Percentiles rank a stretch among this genome's conserved stretches.
These are phyloP conservation scores for Debaryomyces hansenii DNA, from an alignment of 805 yeast species.

Conservation along the genomic window DNA sequence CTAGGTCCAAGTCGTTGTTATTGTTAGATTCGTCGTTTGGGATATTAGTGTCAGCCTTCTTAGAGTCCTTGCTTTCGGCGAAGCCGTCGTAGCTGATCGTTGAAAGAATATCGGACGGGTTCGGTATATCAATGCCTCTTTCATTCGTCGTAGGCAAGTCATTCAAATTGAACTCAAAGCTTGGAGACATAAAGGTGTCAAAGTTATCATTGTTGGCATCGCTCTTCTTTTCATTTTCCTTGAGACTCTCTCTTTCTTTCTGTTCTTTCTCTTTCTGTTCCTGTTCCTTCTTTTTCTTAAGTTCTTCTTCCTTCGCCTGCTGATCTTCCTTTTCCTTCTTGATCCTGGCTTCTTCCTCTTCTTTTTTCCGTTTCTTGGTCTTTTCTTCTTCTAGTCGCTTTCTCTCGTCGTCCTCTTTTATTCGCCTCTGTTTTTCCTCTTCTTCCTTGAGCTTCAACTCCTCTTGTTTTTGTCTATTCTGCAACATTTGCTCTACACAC, in stretches of 20 bases:
- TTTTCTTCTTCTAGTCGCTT: slow-evolving; percentile 15
- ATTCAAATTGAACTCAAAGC: slow-evolving; percentile 30
- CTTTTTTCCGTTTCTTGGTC: slow-evolving; percentile 14
- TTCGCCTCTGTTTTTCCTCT: slow-evolving; percentile 25
- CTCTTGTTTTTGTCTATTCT: slow-evolving; percentile 42
- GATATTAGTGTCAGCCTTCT: slow-evolving; percentile 5
- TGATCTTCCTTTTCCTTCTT: slow-evolving; percentile 17
- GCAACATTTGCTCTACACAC: slow-evolving; percentile 44
- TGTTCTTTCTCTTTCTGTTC: slow-evolving; percentile 8
- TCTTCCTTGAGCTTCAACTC: slow-evolving; percentile 39
- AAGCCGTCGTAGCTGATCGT: slow-evolving; percentile 20
- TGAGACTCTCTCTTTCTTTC: slow-evolving; percentile 11
- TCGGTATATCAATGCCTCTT: slow-evolving; percentile 23
- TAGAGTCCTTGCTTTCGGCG: slow-evolving; percentile 1
- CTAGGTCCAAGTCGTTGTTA: slow-evolving; percentile 20
- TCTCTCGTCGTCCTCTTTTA: slow-evolving; percentile 16
- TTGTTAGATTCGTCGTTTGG: slow-evolving; percentile 1
- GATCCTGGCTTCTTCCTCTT: slow-evolving; percentile 14
- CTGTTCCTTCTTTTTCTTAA: slow-evolving; percentile 8
- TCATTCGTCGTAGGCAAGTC: slow-evolving; percentile 12
- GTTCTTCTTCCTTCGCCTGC: slow-evolving; percentile 15
- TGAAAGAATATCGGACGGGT: slow-evolving; percentile 32
- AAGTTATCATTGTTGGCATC: slow-evolving; percentile 7
- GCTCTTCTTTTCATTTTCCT: slow-evolving; percentile 6
- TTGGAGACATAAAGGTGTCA: slow-evolving; percentile 21